Conservation (phyloP, 1,284 basidiomycete genomes). For the Heterobasidion irregulare region DNA sequence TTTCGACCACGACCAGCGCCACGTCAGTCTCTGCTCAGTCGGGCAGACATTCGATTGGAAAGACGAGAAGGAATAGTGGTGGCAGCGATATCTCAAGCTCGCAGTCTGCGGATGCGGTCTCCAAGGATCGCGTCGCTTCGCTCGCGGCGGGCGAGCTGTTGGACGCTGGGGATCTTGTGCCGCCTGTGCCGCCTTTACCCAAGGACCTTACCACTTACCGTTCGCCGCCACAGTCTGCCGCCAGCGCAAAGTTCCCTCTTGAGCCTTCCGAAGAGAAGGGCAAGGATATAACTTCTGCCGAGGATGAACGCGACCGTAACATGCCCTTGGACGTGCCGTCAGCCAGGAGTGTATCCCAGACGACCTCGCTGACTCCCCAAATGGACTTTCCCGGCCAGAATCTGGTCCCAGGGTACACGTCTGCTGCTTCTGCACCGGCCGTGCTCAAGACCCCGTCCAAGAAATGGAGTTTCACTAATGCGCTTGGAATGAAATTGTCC, state of each 20-base stretch:
- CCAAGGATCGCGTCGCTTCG: conserved; percentile 59
- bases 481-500: conserved; percentile 75
- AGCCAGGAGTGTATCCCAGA: conserved; percentile 1
- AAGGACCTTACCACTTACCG: conserved; percentile 76
- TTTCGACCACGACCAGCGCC: conserved; percentile 66
- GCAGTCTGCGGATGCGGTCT: conserved; percentile 54
- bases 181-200: conserved; percentile 93
- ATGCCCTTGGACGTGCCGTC: conserved; percentile 47
- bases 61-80: conserved; percentile 67
- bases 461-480: conserved; percentile 94
- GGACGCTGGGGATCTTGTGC: conserved; percentile 59
- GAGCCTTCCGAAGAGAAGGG: conserved; percentile 21
- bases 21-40: conserved; percentile 67
- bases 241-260: conserved; percentile 33
- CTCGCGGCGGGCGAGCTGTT: conserved; percentile 47
- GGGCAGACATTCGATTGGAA: conserved; percentile 48
- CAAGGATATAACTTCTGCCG: conserved; percentile 6
- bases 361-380: conserved; percentile 17
- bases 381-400: conserved; percentile 16
- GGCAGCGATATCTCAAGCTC: conserved; percentile 80
- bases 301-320: conserved; percentile 26
- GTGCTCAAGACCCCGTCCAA: conserved; percentile 70
- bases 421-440: conserved; percentile 32
- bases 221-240: conserved; percentile 52
- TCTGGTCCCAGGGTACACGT: conserved; percentile 21